A percentile compares a stretch with the other conserved stretches of the same genome.
These are phyloP conservation scores for Vitis hybrid DNA, from an alignment of 177 flowering plant genomes.

Conservation along the genomic window DNA sequence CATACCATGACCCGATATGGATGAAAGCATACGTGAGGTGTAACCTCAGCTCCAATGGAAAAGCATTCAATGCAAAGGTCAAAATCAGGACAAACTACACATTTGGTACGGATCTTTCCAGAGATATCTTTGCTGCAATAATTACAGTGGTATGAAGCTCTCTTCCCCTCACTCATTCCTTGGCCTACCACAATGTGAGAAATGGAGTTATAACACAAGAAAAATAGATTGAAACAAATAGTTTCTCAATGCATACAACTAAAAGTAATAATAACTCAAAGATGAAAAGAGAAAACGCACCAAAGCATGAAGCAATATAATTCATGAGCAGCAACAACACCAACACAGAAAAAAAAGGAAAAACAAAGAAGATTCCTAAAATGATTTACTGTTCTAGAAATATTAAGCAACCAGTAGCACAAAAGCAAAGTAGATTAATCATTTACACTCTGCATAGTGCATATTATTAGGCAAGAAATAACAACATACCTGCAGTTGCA, in stretches of 20 bases:
- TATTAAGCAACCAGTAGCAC: no score
- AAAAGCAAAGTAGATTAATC: no score
- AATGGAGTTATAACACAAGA: not conserved
- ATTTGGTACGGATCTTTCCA: conserved; percentile 59
- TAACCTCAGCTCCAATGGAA: conserved; percentile 65
- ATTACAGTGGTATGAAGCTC: conserved; percentile 63
- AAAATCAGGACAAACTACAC: conserved; percentile 62
- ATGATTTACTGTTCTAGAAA: no score
- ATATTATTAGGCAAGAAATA: not conserved
- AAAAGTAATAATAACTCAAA: no score
- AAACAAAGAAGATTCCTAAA: no score
- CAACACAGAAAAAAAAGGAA: no score
- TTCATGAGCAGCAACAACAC: no score
- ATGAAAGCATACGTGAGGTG: conserved; percentile 65
- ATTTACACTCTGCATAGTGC: no score
- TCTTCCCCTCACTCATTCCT: conserved; percentile 38
- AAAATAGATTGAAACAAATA: not conserved
- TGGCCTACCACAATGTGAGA: conserved; percentile 23
- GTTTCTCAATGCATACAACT: no score
- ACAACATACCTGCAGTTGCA: conserved; percentile 33
- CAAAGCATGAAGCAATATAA: no score
- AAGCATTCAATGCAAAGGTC: conserved; percentile 89
- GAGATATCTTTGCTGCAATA: conserved; percentile 71
- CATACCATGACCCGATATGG: conserved; percentile 73
- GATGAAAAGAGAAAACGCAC: no score